Evolutionary conservation across 345 rosid species (phyloP).

Genomic region (Murraya koenigii): DNA sequence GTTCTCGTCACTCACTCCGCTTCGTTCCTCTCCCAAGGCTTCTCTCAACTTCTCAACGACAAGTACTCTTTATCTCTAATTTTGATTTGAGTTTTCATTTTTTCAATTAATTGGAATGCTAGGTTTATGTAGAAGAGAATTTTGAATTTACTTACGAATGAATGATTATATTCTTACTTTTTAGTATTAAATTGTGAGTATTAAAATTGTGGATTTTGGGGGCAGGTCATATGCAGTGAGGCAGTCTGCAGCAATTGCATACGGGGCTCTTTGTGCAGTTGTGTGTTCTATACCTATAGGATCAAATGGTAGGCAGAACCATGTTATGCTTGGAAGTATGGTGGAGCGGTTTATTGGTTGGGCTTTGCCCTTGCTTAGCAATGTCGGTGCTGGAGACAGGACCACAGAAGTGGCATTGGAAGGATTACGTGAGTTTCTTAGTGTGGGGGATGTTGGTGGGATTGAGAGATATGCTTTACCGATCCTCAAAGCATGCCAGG

Average conservation of each 20-base stretch:
- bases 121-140: not conserved
- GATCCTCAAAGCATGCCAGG: constrained; percentile 79
- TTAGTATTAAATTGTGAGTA: not conserved
- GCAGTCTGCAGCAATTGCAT: constrained; percentile 66
- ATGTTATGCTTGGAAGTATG: constrained; percentile 68
- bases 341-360: constrained; percentile 80
- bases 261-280: constrained; percentile 77
- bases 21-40: constrained; percentile 73
- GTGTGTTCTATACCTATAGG: constrained; percentile 67
- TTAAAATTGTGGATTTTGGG: constrained; percentile 10
- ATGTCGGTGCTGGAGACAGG: constrained; percentile 65
- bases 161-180: not conserved
- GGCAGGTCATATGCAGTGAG: constrained; percentile 69
- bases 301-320: constrained; percentile 71
- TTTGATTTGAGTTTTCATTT: not conserved
- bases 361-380: constrained; percentile 80
- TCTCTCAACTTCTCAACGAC: constrained; percentile 76
- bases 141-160: not conserved
- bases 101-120: constrained; percentile 1
- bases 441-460: constrained; percentile 67
- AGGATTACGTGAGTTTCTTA: constrained; percentile 73
- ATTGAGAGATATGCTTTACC: constrained; percentile 75
- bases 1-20: constrained; percentile 85
- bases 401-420: constrained; percentile 67
- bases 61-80: constrained; percentile 38